Conservation (phyloP, 192 early-diverging fungal genomes). For the Coemansia erecta region DNA sequence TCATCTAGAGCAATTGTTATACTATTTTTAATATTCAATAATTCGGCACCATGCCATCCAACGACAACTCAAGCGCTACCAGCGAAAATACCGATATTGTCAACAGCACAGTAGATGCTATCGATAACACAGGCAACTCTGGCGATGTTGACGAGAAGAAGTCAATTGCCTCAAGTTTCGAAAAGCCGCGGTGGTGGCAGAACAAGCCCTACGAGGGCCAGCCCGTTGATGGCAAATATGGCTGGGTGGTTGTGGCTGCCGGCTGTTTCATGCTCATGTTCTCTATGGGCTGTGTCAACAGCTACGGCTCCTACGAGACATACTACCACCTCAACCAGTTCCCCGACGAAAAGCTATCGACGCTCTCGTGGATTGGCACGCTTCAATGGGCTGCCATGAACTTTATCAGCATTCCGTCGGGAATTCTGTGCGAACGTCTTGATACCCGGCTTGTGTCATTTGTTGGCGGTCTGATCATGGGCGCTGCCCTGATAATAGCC, state of each 20-base stretch:
- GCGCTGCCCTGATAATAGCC: conserved; percentile 47
- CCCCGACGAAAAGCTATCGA: conserved; percentile 39
- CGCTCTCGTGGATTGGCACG: conserved; percentile 57
- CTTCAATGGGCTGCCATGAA: conserved; percentile 54
- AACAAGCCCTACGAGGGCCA: conserved; percentile 38
- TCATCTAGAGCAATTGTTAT: too few relatives aligned
- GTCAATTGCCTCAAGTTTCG: too few relatives aligned
- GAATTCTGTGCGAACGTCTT: conserved; percentile 54
- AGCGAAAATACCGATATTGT: too few relatives aligned
- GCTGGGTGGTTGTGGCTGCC: conserved; percentile 55
- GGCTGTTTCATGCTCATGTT: conserved; percentile 55
- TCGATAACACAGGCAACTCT: too few relatives aligned
- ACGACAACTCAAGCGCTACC: too few relatives aligned
- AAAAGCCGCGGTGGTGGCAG: conserved; percentile 38
- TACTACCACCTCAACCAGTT: conserved; percentile 39
- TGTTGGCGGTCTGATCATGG: conserved; percentile 55
- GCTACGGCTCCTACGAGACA: conserved; percentile 56
- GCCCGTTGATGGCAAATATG: conserved; percentile 37
- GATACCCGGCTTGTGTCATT: conserved; percentile 53
- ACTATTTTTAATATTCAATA: too few relatives aligned
- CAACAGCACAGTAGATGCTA: too few relatives aligned
- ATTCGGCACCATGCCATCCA: too few relatives aligned
- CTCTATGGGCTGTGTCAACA: conserved; percentile 57
- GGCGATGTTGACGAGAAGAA: too few relatives aligned
- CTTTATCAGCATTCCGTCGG: conserved; percentile 44